Conservation (phyloP, 139 green algal genomes). For the Micractinium conductrix region DNA sequence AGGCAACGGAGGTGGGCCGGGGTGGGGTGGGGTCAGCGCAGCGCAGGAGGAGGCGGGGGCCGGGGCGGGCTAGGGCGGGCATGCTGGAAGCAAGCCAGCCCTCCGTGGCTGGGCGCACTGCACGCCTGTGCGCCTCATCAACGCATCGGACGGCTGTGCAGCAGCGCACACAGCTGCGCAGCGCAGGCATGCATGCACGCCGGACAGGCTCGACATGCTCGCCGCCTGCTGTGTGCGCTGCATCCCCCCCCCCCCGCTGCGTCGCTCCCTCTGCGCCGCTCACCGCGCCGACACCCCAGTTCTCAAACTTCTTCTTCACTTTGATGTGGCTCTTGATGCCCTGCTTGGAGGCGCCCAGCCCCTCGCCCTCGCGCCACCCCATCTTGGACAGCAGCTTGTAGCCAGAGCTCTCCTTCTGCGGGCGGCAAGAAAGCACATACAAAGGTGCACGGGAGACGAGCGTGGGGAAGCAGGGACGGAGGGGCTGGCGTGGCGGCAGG, state of each 20-base stretch:
- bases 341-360: conserved; percentile 80
- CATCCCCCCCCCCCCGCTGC: no score
- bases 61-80: not conserved
- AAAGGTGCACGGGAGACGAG: no score
- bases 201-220: no score
- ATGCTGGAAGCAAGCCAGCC: no score
- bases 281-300: conserved; percentile 75
- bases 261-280: no score
- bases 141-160: no score
- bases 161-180: no score
- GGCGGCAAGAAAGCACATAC: not conserved
- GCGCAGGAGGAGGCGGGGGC: not conserved
- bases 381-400: conserved; percentile 80
- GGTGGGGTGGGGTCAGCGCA: not conserved
- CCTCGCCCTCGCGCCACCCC: conserved; percentile 88
- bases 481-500: not conserved
- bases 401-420: conserved; percentile 73
- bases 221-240: no score
- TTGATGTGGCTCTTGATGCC: conserved; percentile 87
- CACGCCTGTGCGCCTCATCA: no score
- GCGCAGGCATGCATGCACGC: no score
- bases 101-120: no score
- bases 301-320: conserved; percentile 89
- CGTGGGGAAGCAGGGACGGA: not conserved
- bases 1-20: no score